phyloP scores from a whole-genome alignment of 352 stramenopile genomes.

The Halophytophthora polymorphica region DNA sequence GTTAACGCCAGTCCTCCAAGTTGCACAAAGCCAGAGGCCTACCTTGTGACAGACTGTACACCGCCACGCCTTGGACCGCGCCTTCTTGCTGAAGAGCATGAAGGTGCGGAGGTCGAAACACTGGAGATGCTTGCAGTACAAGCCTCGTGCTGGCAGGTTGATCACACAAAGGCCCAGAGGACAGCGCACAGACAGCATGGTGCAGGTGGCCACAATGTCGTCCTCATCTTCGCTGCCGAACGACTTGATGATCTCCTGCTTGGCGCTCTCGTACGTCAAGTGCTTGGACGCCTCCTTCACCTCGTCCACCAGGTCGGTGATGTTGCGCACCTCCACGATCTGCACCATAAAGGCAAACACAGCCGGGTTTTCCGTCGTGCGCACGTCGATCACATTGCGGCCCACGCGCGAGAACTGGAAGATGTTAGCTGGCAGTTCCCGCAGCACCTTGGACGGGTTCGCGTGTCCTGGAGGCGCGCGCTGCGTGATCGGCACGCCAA shows the following conservation, averaged over 20 bases:
- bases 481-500: constrained; percentile 61
- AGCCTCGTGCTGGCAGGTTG: constrained; percentile 82
- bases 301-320: constrained; percentile 60
- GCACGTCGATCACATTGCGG: constrained; percentile 74
- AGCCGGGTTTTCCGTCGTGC: constrained; percentile 55
- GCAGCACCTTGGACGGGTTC: constrained; percentile 79
- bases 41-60: constrained; percentile 91
- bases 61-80: constrained; percentile 84
- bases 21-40: constrained; percentile 14
- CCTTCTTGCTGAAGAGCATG: constrained; percentile 88
- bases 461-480: constrained; percentile 68
- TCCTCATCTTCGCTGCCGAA: constrained; percentile 81
- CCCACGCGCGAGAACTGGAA: constrained; percentile 65
- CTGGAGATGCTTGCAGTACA: constrained; percentile 93
- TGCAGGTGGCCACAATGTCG: constrained; percentile 81
- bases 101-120: constrained; percentile 96
- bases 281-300: constrained; percentile 55
- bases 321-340: constrained; percentile 62
- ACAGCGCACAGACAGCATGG: constrained; percentile 88
- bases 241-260: constrained; percentile 73
- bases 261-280: constrained; percentile 72
- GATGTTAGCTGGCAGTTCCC: constrained; percentile 72
- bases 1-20: not conserved
- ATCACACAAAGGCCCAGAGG: constrained; percentile 87
- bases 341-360: constrained; percentile 74